Evolutionary conservation across 306 rosid species (phyloP), one percentile per base, ranked within the genome.

Genomic region (Trifolium subterraneum): DNA sequence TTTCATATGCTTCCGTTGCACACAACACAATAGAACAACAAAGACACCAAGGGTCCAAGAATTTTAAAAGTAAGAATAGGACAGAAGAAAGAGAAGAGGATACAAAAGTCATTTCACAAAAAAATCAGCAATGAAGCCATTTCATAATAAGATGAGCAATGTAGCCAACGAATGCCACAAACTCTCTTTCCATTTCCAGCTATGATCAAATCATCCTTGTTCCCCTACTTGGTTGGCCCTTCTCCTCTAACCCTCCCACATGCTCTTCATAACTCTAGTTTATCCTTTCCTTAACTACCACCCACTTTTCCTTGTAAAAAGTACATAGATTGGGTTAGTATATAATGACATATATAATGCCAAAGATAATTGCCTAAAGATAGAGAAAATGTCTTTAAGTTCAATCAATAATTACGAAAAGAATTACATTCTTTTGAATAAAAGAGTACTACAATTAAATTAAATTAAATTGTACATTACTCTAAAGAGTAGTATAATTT

Each of bases 171-270:
- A 70, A 76, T 79, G 78, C 84, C 85, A 68, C 59, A 56, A 52
- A 16, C 3, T 19, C 68, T 36, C 84, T 70, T 82, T 78, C 45
- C 71, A 71, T 83, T 86, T 92, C 92, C 96, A 87, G 92, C 90
- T 84, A 87, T 91, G 82, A 78, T 81, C 89, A 80, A 83, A 70
- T 33, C 81, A 82, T 71, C 33, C 16, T 45, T 79, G 84, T 69
- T 79, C 77, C 80, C 80, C 51, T 79, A 71, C 80, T 72, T 36
- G 39, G 10, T 72, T 36, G 39, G 10, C 39, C 51, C 18, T 41
- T 25, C 36, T 4, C 6, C 18, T 2, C 16, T n/a, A 10, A 15
- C 13, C 15, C 9, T 68, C 63, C 48, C 84, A 79, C 84, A 65
- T 80, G 81, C 52, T 72, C 77, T 25, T 39, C 33, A 3, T 11